These are phyloP conservation scores for Phytophthora sp. DNA, from an alignment of 352 stramenopile species.

Conservation along the genomic window DNA sequence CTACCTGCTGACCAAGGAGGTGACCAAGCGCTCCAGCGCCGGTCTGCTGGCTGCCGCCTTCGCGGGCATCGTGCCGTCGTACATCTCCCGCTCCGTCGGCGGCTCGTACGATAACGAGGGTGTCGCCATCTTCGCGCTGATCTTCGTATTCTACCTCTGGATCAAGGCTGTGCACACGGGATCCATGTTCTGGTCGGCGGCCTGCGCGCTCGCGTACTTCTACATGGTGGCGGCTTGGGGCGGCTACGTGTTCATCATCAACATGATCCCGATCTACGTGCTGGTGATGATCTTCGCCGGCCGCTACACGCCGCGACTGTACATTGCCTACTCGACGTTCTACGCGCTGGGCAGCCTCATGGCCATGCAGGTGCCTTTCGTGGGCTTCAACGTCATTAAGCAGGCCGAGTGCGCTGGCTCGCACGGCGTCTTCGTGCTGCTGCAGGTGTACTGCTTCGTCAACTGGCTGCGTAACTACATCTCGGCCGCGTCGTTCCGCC, in stretches of 20 bases:
- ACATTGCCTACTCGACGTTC: slow-evolving; percentile 98
- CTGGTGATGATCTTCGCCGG: slow-evolving; percentile 93
- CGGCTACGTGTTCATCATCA: slow-evolving; percentile 99
- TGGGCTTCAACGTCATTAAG: slow-evolving; percentile 96
- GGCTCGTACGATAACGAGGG: slow-evolving; percentile 99
- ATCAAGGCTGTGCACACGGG: slow-evolving; percentile 93
- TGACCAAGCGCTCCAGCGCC: slow-evolving; percentile 89
- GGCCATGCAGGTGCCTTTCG: slow-evolving; percentile 98
- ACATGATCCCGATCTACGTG: slow-evolving; percentile 98
- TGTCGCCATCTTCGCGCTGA: slow-evolving; percentile 97
- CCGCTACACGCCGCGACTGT: slow-evolving; percentile 93
- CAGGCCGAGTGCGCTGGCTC: slow-evolving; percentile 85
- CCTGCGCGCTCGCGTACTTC: slow-evolving; percentile 94
- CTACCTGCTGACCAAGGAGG: slow-evolving; percentile 92
- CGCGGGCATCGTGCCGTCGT: slow-evolving; percentile 96
- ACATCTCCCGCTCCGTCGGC: slow-evolving; percentile 96
- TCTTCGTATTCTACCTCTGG: slow-evolving; percentile 98
- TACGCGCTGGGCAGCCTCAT: slow-evolving; percentile 96
- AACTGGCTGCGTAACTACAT: slow-evolving; percentile 81
- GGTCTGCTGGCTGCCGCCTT: slow-evolving; percentile 93
- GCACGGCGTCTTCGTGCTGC: slow-evolving; percentile 94
- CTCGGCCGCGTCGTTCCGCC: slow-evolving; percentile 74
- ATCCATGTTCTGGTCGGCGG: slow-evolving; percentile 86
- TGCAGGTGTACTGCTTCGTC: slow-evolving; percentile 86
- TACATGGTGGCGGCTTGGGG: slow-evolving; percentile 98